Evolutionary conservation across 192 early-diverging fungal species (phyloP).

Genomic region (Gorgonomyces haynaldii): DNA sequence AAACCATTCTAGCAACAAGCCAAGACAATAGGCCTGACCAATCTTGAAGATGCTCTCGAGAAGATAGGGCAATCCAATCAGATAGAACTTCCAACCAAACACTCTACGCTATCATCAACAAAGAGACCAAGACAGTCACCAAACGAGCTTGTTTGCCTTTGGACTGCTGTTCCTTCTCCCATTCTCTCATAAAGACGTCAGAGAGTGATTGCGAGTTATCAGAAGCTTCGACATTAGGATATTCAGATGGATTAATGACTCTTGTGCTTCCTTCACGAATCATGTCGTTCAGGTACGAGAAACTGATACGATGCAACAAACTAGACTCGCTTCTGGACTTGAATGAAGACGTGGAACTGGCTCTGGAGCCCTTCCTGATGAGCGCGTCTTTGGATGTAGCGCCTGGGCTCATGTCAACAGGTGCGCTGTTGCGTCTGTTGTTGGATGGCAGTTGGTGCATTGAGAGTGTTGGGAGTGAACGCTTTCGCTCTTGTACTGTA

Average conservation of each 20-base stretch:
- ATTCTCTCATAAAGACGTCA: constrained; percentile 10
- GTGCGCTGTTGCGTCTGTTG: too few relatives aligned
- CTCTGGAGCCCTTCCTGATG: too few relatives aligned
- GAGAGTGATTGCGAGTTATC: constrained; percentile 21
- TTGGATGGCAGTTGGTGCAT: too few relatives aligned
- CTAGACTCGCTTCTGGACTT: too few relatives aligned
- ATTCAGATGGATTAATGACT: constrained; percentile 16
- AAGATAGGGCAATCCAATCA: constrained; percentile 19
- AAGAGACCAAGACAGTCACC: neutral
- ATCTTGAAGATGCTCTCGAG: constrained; percentile 24
- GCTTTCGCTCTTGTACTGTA: too few relatives aligned
- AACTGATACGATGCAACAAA: too few relatives aligned
- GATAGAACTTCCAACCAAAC: constrained; percentile 15
- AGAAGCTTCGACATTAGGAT: constrained; percentile 16
- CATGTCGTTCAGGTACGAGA: constrained; percentile 20
- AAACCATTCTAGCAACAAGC: constrained; percentile 32
- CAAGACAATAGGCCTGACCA: constrained; percentile 21
- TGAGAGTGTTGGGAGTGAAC: too few relatives aligned
- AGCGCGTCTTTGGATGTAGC: too few relatives aligned
- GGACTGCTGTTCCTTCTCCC: constrained; percentile 18
- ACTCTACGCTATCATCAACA: constrained; percentile 8
- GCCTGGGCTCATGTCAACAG: too few relatives aligned
- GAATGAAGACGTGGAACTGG: too few relatives aligned
- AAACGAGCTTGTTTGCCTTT: too few relatives aligned
- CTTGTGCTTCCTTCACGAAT: constrained; percentile 18